Percentiles rank a stretch among this genome's conserved stretches.
Evolutionary conservation across 78 protist genomes (phyloP).

Genomic region (Speleostelium caveatum): DNA sequence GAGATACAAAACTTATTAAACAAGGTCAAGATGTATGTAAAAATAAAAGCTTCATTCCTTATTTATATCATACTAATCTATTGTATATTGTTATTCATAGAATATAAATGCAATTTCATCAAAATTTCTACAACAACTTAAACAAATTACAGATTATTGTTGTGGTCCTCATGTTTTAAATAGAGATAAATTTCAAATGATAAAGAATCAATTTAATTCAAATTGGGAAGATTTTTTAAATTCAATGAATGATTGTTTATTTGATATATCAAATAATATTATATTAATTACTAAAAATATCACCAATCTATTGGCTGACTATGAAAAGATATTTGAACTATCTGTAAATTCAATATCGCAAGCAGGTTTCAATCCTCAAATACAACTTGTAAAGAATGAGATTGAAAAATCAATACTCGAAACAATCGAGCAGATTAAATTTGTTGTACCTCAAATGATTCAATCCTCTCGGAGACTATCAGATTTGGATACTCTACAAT

Average conservation of each 20-base stretch:
- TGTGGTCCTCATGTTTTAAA: constrained; percentile 19
- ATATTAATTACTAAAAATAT: neutral
- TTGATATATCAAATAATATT: constrained; percentile 26
- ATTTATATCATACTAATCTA: neutral
- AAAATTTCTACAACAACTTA: constrained; percentile 13
- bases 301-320: neutral
- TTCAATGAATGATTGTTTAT: constrained; percentile 1
- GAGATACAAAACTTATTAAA: neutral
- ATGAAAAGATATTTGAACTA: constrained; percentile 11
- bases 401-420: neutral
- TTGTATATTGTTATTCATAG: neutral
- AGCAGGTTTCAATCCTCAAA: neutral
- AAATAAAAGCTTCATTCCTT: neutral
- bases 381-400: neutral
- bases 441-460: neutral
- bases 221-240: neutral
- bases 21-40: neutral
- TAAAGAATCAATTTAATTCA: neutral
- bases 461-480: neutral
- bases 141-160: constrained; percentile 34
- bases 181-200: neutral
- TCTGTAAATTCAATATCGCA: neutral
- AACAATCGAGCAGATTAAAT: neutral
- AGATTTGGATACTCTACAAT: neutral
- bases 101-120: constrained; percentile 25